These are phyloP conservation scores for Mycena alexandri DNA, from an alignment of 768 basidiomycete species.

Conservation along the genomic window DNA sequence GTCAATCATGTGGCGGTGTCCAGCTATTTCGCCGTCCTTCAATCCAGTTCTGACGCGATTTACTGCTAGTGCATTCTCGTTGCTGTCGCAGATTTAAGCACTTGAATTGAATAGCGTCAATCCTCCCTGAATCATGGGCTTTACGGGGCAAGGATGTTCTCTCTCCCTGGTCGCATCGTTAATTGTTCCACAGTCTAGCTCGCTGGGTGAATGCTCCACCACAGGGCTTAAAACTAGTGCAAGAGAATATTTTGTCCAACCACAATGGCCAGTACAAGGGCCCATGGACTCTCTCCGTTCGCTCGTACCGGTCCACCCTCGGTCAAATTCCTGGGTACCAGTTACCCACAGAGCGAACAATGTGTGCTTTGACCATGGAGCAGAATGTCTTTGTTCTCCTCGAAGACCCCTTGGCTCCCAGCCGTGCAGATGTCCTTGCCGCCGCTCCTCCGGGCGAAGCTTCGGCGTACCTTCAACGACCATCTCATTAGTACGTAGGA, in stretches of 20 bases:
- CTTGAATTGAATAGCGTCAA: no score
- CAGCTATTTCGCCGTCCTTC: no score
- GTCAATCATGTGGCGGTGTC: conserved; percentile 16
- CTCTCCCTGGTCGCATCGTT: conserved; percentile 14
- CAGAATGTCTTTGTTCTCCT: conserved; percentile 84
- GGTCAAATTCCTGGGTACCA: conserved; percentile 65
- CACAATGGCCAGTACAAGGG: conserved; percentile 75
- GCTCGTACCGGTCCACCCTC: conserved; percentile 82
- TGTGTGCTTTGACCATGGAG: conserved; percentile 84
- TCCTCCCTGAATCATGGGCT: conserved; percentile 72
- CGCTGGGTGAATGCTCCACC: conserved; percentile 89
- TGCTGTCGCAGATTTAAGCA: no score
- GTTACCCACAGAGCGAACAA: conserved; percentile 71
- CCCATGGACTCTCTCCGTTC: conserved; percentile 77
- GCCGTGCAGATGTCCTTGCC: conserved; percentile 69
- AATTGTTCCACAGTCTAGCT: conserved; percentile 64
- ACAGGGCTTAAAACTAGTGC: conserved; percentile 74
- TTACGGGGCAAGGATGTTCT: conserved; percentile 64
- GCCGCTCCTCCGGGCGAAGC: conserved; percentile 59
- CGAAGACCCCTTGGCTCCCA: conserved; percentile 82
- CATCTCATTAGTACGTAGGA: conserved; percentile 63
- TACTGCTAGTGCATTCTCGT: no score
- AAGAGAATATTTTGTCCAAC: conserved; percentile 76
- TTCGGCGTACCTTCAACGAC: conserved; percentile 57
- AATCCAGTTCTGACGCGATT: no score